Evolutionary conservation across 768 basidiomycete genomes (phyloP).

Genomic region (Kondoa malvinella): DNA sequence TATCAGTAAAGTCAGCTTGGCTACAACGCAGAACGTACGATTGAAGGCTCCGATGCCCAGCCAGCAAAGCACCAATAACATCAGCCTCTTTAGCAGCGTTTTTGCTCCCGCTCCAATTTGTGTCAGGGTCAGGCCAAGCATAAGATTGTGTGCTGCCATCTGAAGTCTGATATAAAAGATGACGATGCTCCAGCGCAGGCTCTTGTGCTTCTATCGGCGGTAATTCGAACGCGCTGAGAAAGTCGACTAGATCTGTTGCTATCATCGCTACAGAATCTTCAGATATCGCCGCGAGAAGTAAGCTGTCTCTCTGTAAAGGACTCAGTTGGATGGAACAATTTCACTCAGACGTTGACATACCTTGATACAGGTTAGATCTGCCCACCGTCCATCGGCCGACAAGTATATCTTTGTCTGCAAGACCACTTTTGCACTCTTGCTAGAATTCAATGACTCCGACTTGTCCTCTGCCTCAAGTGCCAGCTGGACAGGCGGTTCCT

Average conservation of each 20-base stretch:
- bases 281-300: background rate
- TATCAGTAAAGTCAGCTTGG: background rate
- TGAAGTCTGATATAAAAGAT: background rate
- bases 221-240: background rate
- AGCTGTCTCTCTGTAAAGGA: background rate
- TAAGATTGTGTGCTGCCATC: background rate
- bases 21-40: background rate
- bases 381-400: background rate
- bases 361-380: background rate
- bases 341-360: background rate
- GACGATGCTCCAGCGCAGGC: background rate
- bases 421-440: background rate
- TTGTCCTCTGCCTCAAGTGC: background rate
- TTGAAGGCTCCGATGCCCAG: background rate
- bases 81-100: constrained; percentile 7
- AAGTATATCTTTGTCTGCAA: background rate
- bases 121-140: background rate
- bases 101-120: background rate
- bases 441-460: too few relatives aligned
- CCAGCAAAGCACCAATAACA: background rate
- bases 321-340: background rate
- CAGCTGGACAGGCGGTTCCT: too few relatives aligned
- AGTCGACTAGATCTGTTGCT: background rate
- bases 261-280: background rate
- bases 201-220: background rate